Evolutionary conservation across 2,329 filamentous ascomycete species (phyloP).

Genomic region (Paecilomyces sp.): DNA sequence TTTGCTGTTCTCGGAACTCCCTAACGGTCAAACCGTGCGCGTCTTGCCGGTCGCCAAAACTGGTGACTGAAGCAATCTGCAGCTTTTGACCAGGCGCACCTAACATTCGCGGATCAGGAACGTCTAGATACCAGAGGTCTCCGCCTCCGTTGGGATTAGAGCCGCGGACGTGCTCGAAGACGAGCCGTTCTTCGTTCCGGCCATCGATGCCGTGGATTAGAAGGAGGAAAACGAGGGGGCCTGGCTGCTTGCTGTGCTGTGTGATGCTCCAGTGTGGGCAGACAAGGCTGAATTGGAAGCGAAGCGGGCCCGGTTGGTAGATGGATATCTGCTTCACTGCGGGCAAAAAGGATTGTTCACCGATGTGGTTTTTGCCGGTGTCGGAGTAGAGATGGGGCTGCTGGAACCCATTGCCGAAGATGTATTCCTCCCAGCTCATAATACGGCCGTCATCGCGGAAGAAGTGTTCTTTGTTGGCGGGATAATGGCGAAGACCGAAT

Average conservation of each 20-base stretch:
- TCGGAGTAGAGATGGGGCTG: conserved; percentile 37
- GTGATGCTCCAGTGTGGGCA: conserved; percentile 81
- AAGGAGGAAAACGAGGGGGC: conserved; percentile 63
- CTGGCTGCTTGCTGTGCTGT: conserved; percentile 54
- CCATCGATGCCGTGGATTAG: conserved; percentile 61
- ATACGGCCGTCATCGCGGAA: conserved; percentile 65
- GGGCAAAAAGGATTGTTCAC: conserved; percentile 56
- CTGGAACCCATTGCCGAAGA: conserved; percentile 50
- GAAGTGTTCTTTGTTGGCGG: conserved; percentile 59
- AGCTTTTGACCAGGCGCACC: conserved; percentile 64
- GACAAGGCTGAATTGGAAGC: conserved; percentile 72
- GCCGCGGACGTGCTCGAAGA: conserved; percentile 50
- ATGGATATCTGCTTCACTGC: conserved; percentile 54
- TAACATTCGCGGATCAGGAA: conserved; percentile 54
- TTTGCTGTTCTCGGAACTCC: conserved; percentile 43
- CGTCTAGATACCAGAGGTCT: conserved; percentile 74
- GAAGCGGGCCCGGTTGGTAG: conserved; percentile 49
- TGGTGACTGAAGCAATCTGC: conserved; percentile 55
- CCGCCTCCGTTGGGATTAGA: conserved; percentile 54
- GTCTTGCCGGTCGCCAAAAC: conserved; percentile 43
- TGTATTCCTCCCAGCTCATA: conserved; percentile 76
- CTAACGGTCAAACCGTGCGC: conserved; percentile 45
- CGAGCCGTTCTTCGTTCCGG: conserved; percentile 58
- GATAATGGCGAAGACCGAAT: conserved; percentile 77
- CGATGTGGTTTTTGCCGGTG: conserved; percentile 45